Evolutionary conservation across 2,329 filamentous ascomycete genomes (phyloP).

Genomic region (Pseudocercospora fuligena): DNA sequence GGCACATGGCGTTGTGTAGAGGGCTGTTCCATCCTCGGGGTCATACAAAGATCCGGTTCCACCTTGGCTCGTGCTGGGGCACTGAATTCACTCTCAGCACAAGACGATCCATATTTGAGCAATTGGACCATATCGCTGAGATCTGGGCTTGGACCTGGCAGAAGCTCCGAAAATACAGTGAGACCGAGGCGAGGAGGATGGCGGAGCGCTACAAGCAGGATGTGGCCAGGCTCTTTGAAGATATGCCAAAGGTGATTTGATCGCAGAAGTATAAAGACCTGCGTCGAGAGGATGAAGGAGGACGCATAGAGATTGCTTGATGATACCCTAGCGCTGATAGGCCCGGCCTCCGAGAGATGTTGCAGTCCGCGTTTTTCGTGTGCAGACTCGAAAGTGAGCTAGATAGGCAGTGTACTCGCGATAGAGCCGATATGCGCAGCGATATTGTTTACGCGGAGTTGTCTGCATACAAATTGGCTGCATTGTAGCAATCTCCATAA

Average conservation of each 20-base stretch:
- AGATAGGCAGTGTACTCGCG: background rate
- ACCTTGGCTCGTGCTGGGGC: constrained; percentile 25
- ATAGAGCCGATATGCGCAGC: background rate
- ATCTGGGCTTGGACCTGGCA: constrained; percentile 26
- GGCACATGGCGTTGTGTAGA: constrained; percentile 23
- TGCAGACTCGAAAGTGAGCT: background rate
- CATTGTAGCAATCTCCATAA: background rate
- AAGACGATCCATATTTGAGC: constrained; percentile 16
- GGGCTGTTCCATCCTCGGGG: constrained; percentile 27
- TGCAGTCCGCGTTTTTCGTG: background rate
- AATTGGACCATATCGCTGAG: constrained; percentile 26
- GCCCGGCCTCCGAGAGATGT: background rate
- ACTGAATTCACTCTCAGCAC: constrained; percentile 25
- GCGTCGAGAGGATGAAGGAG: background rate
- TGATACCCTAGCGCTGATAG: background rate
- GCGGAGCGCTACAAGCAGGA: constrained; percentile 26
- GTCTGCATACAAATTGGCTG: background rate
- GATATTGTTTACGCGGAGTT: background rate
- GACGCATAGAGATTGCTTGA: background rate
- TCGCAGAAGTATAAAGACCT: background rate
- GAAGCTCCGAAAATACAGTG: constrained; percentile 23
- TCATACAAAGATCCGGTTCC: constrained; percentile 24
- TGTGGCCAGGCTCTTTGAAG: constrained; percentile 24
- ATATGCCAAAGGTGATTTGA: constrained; percentile 25
- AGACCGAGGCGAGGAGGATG: constrained; percentile 20